A percentile compares a stretch with the other conserved stretches of the same genome.
Conservation (phyloP, 1,139 yeast genomes). For the Wickerhamomyces sp. region DNA sequence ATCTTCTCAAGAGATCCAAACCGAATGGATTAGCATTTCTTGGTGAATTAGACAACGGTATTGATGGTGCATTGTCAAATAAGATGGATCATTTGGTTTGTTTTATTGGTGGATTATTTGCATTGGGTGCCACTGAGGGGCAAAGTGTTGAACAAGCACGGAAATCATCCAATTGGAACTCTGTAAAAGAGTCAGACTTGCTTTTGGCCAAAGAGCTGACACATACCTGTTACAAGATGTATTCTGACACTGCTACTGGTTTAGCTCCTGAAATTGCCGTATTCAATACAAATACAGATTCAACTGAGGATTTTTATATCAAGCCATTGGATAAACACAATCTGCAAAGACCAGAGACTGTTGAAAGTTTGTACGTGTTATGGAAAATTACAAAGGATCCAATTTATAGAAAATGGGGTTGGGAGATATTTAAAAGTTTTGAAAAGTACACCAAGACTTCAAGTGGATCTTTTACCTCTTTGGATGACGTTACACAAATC, state of each 20-base stretch:
- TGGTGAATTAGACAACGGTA: slow-evolving; percentile 75
- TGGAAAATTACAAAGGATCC: slow-evolving; percentile 79
- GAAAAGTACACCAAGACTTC: slow-evolving; percentile 51
- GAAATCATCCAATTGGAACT: slow-evolving; percentile 38
- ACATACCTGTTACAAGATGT: slow-evolving; percentile 79
- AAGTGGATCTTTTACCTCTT: slow-evolving; percentile 58
- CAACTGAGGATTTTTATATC: slow-evolving; percentile 54
- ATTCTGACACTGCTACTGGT: slow-evolving; percentile 67
- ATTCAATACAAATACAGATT: slow-evolving; percentile 45
- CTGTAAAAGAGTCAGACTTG: slow-evolving; percentile 50
- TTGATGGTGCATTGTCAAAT: slow-evolving; percentile 51
- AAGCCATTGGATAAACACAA: slow-evolving; percentile 75
- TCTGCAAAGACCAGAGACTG: slow-evolving; percentile 91
- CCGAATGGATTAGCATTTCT: slow-evolving; percentile 65
- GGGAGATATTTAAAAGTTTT: slow-evolving; percentile 75
- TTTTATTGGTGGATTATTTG: slow-evolving; percentile 85
- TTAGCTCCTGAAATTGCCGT: slow-evolving; percentile 86
- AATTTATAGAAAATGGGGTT: slow-evolving; percentile 87
- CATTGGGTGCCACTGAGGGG: slow-evolving; percentile 88
- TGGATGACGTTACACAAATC: slow-evolving; percentile 54
- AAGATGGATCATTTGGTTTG: slow-evolving; percentile 96
- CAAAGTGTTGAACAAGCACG: slow-evolving; percentile 47
- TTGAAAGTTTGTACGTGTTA: slow-evolving; percentile 78
- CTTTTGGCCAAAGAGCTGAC: slow-evolving; percentile 71
- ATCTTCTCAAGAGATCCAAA: slow-evolving; percentile 52